Evolutionary conservation across 495 filamentous ascomycete genomes (phyloP).

Genomic region (Podospora fimiseda): DNA sequence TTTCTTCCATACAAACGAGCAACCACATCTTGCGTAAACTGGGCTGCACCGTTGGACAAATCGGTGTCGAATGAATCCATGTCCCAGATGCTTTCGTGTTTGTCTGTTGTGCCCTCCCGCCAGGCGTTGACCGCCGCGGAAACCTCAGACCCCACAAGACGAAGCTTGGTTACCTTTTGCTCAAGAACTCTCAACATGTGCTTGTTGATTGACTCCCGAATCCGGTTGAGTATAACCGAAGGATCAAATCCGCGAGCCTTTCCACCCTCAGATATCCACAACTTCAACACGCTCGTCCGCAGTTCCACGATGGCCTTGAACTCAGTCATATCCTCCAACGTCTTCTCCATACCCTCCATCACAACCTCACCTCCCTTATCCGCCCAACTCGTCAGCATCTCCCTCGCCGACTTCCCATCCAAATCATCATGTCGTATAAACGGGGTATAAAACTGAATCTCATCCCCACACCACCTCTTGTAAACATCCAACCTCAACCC

Average conservation of each 20-base stretch:
- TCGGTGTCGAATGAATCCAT: conserved; percentile 42
- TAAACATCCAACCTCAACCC: conserved; percentile 77
- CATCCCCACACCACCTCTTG: conserved; percentile 73
- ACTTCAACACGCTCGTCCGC: conserved; percentile 60
- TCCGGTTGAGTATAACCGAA: conserved; percentile 55
- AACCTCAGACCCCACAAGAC: conserved; percentile 52
- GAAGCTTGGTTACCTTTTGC: conserved; percentile 50
- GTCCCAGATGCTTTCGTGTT: conserved; percentile 55
- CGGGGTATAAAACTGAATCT: conserved; percentile 80
- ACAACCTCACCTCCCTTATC: conserved; percentile 60
- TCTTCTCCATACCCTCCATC: conserved; percentile 50
- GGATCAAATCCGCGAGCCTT: conserved; percentile 51
- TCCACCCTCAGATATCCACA: conserved; percentile 60
- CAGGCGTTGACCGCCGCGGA: conserved; percentile 47
- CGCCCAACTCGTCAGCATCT: conserved; percentile 68
- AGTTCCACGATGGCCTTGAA: conserved; percentile 63
- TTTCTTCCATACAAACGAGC: conserved; percentile 57
- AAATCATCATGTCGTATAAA: conserved; percentile 84
- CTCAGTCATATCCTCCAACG: conserved; percentile 50
- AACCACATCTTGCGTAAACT: conserved; percentile 39
- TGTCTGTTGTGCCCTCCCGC: conserved; percentile 42
- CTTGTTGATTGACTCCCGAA: conserved; percentile 62
- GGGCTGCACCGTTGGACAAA: conserved; percentile 36
- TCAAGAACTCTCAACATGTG: conserved; percentile 56
- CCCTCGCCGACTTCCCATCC: conserved; percentile 54